phyloP scores from a whole-genome alignment of 192 early-diverging fungal species.

The Lunasporangiospora selenospora region DNA sequence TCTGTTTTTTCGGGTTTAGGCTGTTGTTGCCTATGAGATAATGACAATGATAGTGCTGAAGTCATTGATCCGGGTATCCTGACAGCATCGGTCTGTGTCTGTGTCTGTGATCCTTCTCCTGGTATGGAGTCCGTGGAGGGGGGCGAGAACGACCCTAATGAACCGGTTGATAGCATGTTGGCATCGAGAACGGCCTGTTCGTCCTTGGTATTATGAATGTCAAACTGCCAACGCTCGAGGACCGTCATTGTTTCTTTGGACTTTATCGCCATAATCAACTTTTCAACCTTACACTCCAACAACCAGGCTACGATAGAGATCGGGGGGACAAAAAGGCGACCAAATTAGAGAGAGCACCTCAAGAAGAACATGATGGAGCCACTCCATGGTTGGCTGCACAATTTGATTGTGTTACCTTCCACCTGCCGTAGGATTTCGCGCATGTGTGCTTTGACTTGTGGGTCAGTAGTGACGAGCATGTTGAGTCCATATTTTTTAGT shows the following conservation, averaged over 20 bases:
- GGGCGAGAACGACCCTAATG: background rate
- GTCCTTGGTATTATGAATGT: conserved; percentile 75
- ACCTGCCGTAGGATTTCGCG: conserved; percentile 80
- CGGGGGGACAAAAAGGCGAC: background rate
- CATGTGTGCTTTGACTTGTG: conserved; percentile 76
- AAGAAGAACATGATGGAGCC: background rate
- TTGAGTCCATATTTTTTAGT: conserved; percentile 89
- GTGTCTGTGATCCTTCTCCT: background rate
- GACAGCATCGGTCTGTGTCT: background rate
- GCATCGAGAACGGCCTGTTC: too few species aligned
- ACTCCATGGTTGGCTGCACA: background rate
- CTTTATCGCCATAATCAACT: conserved; percentile 87
- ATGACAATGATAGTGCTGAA: too few species aligned
- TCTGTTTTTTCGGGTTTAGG: conserved; percentile 54
- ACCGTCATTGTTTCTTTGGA: conserved; percentile 84
- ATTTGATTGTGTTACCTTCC: conserved; percentile 63
- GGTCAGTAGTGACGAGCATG: conserved; percentile 79
- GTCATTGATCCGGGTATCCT: background rate
- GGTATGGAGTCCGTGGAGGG: conserved; percentile 4
- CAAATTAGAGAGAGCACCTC: background rate
- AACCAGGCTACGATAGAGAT: conserved; percentile 79
- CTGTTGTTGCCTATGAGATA: background rate
- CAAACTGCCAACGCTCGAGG: conserved; percentile 95
- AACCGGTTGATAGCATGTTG: background rate
- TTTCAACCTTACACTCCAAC: conserved; percentile 72